Percentiles rank a stretch among this genome's conserved stretches.
These are phyloP conservation scores for Casuarina glauca DNA, from an alignment of 306 rosid species.

Conservation along the genomic window DNA sequence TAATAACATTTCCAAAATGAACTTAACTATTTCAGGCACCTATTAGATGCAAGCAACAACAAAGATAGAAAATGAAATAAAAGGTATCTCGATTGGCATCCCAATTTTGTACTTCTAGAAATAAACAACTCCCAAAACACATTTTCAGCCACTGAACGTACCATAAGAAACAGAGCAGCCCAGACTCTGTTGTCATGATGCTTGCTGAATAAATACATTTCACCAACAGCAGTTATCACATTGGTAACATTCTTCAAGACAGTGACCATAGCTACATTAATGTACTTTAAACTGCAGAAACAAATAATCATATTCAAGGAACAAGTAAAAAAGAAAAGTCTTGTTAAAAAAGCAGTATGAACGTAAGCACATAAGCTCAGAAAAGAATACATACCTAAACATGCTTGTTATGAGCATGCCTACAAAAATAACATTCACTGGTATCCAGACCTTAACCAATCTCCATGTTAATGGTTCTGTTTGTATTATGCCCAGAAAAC, in stretches of 20 bases:
- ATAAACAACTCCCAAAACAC: slow-evolving; percentile 21
- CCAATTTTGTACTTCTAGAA: not conserved
- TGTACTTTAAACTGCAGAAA: slow-evolving; percentile 91
- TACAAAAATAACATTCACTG: slow-evolving; percentile 86
- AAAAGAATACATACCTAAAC: slow-evolving; percentile 71
- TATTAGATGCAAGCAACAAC: slow-evolving; percentile 16
- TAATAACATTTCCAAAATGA: not conserved
- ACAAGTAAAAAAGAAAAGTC: not conserved
- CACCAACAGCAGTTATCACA: slow-evolving; percentile 96
- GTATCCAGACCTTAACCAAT: slow-evolving; percentile 91
- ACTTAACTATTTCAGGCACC: not conserved
- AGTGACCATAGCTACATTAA: slow-evolving; percentile 98
- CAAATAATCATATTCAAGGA: slow-evolving; percentile 29
- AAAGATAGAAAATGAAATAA: slow-evolving; percentile 9
- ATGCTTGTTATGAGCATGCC: slow-evolving; percentile 98
- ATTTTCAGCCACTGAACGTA: slow-evolving; percentile 36
- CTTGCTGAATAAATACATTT: slow-evolving; percentile 90
- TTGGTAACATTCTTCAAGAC: slow-evolving; percentile 96
- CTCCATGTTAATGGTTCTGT: slow-evolving; percentile 93
- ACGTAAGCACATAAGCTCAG: slow-evolving; percentile 15
- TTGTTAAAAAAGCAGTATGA: not conserved
- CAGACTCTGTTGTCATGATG: slow-evolving; percentile 85
- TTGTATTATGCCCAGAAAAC: slow-evolving; percentile 71
- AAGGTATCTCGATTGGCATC: slow-evolving; percentile 15
- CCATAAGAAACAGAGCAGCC: slow-evolving; percentile 96